Evolutionary conservation across 352 stramenopile genomes (phyloP), one percentile per base, ranked within the genome.

Genomic region (Peronospora belbahrii): DNA sequence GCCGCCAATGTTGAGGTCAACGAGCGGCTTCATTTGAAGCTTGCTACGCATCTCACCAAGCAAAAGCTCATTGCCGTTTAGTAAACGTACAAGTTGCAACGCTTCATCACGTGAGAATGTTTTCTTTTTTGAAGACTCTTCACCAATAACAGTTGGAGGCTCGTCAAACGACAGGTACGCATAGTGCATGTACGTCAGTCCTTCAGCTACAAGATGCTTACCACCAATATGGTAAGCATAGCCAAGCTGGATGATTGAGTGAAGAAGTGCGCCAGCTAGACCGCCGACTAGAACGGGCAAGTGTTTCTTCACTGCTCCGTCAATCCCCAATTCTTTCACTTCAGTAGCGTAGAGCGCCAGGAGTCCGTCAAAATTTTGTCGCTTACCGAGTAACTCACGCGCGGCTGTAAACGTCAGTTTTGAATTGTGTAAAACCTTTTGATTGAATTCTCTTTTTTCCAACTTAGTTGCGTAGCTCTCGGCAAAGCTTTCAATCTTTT

Each of bases 181-280:
- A 30, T 54, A 65, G 47, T 70, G 63, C 50, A 73, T 49, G 48
- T 73, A 73, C 40, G 59, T 36, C 24, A 73, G 32, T 13, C 59
- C 63, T 67, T 73, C 63, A 6, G 63, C 63, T 25, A 73, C 48
- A 13, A 66, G 47, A 33, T 50, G 63, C 4, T 57, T 47, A 5
- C 55, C 55, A 27, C 63, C 59, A 43, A 70, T 56, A 20, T 52
- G 59, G 13, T 73, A 70, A n/a, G 63, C 42, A 36, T 73, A 73
- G 0, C 63, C 63, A 2, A 73, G 47, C 35, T 73, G 63, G 13
- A 73, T 73, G 24, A 73, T 67, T 1, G 55, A 52, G 39, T 73
- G 63, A 17, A 73, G 35, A 19, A 73, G 48, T 9, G 63, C 64
- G 19, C 63, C 63, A 43, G 59, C 63, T n/a, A 73, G 24, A 19